Base-by-base conservation (phyloP, 768 basidiomycete species). In the Boletus barrowsii region DNA sequence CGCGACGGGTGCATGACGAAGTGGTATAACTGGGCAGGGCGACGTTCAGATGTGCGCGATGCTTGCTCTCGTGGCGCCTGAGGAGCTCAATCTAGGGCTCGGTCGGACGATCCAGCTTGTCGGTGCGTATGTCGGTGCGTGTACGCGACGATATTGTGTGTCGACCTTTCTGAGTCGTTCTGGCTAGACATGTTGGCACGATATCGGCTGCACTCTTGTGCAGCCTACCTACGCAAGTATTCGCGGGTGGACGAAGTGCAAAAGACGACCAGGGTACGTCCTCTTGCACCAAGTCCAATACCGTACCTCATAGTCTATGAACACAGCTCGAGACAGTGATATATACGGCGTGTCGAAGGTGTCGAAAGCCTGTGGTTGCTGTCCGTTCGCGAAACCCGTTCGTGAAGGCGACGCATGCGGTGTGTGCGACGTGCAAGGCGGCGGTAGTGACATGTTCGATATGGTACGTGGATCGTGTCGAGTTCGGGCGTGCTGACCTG, bases 11-110 rank as follows among this genome's bases (percentile, higher is more conserved):
- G 40, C 5, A 35, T 8, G 11, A 32, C 57, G 26, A 60, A 51
- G 42, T 50, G 20, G 14, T 37, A 17, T 20, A 40, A 55, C 20
- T n/a, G 15, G 24, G 44, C 54, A 91, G 86, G 90, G 90, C 14
- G 86, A 93, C 62, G 74, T 90, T 2, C 90, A 91, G 62, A 88
- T 84, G 77, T 91, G 89, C 68, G 83, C 88, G 1, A 81, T 88
- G 77, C 64, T 93, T 15, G 75, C 81, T 4, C 62, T 88, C 1
- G 71, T 92, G 18, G 87, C 84, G 8, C 74, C 78, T 0, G 61
- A 75, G 42, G 87, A 90, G 62, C 71, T 93, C 41, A 59, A 63
- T 36, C 66, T 89, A n/a, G 67, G 73, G 1, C 65, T 68, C 20
- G 64, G 62, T 43, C 73, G 84, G 42, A 72, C 72, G 24, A 62